A percentile compares a stretch with the other conserved stretches of the same genome.
Evolutionary conservation across 192 early-diverging fungal species (phyloP).

Genomic region (Dimargaris xerosporica): DNA sequence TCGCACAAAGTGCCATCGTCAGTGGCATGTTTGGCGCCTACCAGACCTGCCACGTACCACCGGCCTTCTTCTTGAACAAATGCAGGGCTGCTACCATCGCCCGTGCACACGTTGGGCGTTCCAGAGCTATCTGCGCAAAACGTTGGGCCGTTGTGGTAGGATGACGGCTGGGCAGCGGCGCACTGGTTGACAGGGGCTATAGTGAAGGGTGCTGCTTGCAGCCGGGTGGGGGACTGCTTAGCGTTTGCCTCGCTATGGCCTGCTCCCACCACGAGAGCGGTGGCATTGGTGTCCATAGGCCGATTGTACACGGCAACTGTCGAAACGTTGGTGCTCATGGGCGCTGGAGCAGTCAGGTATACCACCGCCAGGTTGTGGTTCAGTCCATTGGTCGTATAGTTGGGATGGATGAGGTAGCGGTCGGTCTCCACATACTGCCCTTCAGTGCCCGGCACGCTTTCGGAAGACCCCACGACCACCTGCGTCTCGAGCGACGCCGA

Average conservation of each 20-base stretch:
- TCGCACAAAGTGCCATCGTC: not conserved
- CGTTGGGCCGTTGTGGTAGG: slow-evolving; percentile 9
- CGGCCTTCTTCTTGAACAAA: not conserved
- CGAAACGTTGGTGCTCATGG: not conserved
- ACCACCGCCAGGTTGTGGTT: slow-evolving; percentile 8
- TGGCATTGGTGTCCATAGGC: too few species aligned
- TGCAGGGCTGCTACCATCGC: slow-evolving; percentile 3
- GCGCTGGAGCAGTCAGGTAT: not conserved
- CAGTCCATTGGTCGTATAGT: slow-evolving; percentile 10
- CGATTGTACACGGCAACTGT: slow-evolving; percentile 1
- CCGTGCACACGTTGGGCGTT: not conserved
- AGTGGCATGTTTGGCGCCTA: not conserved
- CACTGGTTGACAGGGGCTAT: not conserved
- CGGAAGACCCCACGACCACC: slow-evolving; percentile 6
- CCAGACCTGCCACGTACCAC: not conserved
- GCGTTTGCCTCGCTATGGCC: not conserved
- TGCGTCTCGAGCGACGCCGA: slow-evolving; percentile 4
- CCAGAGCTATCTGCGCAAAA: not conserved
- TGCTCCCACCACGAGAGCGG: not conserved
- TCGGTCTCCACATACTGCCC: not conserved
- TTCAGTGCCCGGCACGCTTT: not conserved
- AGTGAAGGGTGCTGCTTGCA: not conserved
- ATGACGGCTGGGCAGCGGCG: not conserved
- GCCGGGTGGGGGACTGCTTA: not conserved
- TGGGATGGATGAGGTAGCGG: slow-evolving; percentile 2